Conservation (phyloP, 805 yeast genomes). For the Hagleromyces aurorensis region DNA sequence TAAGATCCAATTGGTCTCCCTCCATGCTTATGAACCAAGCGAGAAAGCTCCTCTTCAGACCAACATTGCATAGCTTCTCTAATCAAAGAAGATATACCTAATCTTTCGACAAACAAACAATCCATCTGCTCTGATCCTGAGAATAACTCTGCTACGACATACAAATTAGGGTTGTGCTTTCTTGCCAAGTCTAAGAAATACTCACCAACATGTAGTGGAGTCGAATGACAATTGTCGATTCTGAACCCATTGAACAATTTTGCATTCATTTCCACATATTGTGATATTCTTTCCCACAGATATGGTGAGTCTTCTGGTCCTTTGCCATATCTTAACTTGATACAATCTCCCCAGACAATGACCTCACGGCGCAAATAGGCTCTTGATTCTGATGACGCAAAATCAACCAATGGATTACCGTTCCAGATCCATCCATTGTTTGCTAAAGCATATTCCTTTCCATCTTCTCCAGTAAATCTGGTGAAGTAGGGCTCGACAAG, state of each 20-base stretch:
- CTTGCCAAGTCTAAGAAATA: slow-evolving; percentile 83
- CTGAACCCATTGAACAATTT: slow-evolving; percentile 76
- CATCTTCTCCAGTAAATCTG: slow-evolving; percentile 44
- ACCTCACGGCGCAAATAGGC: slow-evolving; percentile 88
- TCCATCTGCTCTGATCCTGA: slow-evolving; percentile 91
- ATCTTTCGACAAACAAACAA: slow-evolving; percentile 78
- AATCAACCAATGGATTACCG: slow-evolving; percentile 87
- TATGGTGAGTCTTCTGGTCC: slow-evolving; percentile 77
- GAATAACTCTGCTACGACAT: slow-evolving; percentile 90
- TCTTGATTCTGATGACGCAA: slow-evolving; percentile 72
- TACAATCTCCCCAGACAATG: slow-evolving; percentile 97
- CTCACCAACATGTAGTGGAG: slow-evolving; percentile 93
- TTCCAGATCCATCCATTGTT: slow-evolving; percentile 99
- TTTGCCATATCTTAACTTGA: slow-evolving; percentile 79
- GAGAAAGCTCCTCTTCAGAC: slow-evolving; percentile 77
- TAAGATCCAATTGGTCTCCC: slow-evolving; percentile 94
- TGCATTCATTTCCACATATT: slow-evolving; percentile 68
- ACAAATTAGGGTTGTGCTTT: slow-evolving; percentile 70
- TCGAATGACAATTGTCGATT: slow-evolving; percentile 92
- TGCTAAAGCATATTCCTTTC: slow-evolving; percentile 65
- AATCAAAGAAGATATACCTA: slow-evolving; percentile 81
- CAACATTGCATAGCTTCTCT: slow-evolving; percentile 98
- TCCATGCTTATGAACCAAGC: slow-evolving; percentile 84
- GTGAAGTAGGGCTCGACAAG: slow-evolving; percentile 86
- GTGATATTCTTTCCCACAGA: slow-evolving; percentile 81